phyloP scores from a whole-genome alignment of 208 protist genomes.

The Novymonas esmeraldas region DNA sequence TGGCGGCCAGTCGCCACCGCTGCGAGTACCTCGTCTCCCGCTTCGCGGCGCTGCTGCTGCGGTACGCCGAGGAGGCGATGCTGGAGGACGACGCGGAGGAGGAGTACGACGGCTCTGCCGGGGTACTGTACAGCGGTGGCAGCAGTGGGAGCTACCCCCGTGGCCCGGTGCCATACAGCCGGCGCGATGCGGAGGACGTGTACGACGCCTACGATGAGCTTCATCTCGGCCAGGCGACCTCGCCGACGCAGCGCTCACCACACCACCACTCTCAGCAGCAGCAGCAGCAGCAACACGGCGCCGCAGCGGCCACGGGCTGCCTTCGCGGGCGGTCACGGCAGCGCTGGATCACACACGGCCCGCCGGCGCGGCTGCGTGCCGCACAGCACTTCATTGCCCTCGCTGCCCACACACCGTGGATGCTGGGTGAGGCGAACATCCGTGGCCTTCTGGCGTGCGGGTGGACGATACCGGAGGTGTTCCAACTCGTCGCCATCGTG shows the following conservation, averaged over 20 bases:
- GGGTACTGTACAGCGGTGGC: constrained; percentile 12
- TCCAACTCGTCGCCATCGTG: constrained; percentile 73
- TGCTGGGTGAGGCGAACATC: constrained; percentile 49
- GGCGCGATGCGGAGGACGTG: not conserved
- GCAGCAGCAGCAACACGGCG: not conserved
- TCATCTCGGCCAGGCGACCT: not conserved
- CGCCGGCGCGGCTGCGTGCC: constrained; percentile 53
- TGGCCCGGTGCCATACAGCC: not conserved
- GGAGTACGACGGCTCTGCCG: constrained; percentile 3
- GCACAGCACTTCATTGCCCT: constrained; percentile 76
- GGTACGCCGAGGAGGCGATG: constrained; percentile 42
- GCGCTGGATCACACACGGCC: constrained; percentile 67
- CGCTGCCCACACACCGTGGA: constrained; percentile 82
- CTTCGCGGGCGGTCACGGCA: constrained; percentile 16
- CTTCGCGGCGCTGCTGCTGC: constrained; percentile 67
- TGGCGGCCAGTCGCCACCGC: constrained; percentile 79
- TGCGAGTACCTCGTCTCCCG: constrained; percentile 83
- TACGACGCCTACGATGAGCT: constrained; percentile 6
- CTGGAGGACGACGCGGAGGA: constrained; percentile 22
- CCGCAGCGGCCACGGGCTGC: not conserved
- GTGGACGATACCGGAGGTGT: constrained; percentile 83
- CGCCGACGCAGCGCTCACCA: no score
- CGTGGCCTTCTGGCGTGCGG: constrained; percentile 44
- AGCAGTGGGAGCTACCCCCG: not conserved
- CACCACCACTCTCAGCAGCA: no score